Base-by-base conservation (phyloP, 2,329 filamentous ascomycete species). In the Alternaria solani region DNA sequence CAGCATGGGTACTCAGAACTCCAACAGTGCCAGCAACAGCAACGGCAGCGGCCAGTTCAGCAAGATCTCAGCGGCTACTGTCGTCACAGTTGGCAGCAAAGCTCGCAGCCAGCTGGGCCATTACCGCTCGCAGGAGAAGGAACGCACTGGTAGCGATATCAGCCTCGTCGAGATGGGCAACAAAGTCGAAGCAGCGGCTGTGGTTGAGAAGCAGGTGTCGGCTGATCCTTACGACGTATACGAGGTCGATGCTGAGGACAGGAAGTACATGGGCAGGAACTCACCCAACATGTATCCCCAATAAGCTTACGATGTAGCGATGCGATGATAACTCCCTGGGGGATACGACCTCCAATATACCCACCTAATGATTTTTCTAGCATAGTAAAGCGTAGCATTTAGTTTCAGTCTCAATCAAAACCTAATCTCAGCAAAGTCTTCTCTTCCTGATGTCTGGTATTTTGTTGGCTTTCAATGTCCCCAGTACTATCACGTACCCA, bases 131-230 rank as follows among this genome's bases (percentile, higher is more conserved):
- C 42, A 36, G 25, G 55, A 44, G 39, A 52, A 44, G 20, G 16
- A 39, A 2, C 55, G 23, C 7, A 25, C 55, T 38, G 47, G 25
- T 14, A 57, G 55, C 48, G 55, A 52, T 32, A 57, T 57, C n/a
- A 52, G 32, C 32, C 55, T 57, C 7, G 48, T 57, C 18, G 55
- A 57, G 39, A 53, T 57, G 39, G 46, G 53, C 25, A 49, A 55
- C 25, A 49, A 32, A 23, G 32, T 30, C 23, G 53, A 41, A 9
- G 46, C 46, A 20, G 30, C 20, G 20, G 46, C 32, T 18, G 46
- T 20, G 16, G 18, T 34, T 14, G 46, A 26, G 46, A 49, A 49
- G 46, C 30, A 36, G 9, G 18, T 49, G 5, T 36, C 46, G 5
- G 30, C 32, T 26, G 46, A 49, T 20, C 34, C 30, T 36, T 49